Evolutionary conservation across 306 rosid species (phyloP), one percentile per base, ranked within the genome.

Genomic region (Senna tora): DNA sequence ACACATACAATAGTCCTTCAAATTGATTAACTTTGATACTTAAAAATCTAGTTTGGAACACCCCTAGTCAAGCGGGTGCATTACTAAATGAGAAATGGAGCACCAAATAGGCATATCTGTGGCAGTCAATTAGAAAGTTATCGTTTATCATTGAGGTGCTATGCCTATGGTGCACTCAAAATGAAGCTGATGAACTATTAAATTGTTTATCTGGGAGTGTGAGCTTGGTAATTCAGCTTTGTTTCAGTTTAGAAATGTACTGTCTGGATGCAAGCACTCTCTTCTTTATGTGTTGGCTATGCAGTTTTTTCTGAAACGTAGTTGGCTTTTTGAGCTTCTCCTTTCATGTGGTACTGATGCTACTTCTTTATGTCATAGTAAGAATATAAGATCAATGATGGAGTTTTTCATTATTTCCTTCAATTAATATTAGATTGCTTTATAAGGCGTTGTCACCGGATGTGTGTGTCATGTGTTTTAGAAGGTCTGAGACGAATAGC

Each of bases 181-280:
- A 49, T 47, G 21, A 32, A 65, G 51, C 77, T 64, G 56, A 33
- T 70, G 47, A 70, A 39, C 43, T 59, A 45, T 67, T 39, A 33
- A 17, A 61, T 61, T 46, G 30, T 41, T 52, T 54, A 69, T 38
- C 28, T 41, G 50, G 47, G n/a, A 16, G 58, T 62, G 47, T 51
- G 38, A 21, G 9, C 49, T 52, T 28, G 64, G 12, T 57, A n/a
- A 25, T 38, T 25, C 30, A 50, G 32, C 55, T 58, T 49, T 25
- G 14, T 58, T 69, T 43, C 19, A 9, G 41, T 28, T 53, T 21
- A 20, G 38, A 14, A 20, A 14, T 32, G 8, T 42, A 30, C 43
- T 51, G 39, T 60, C 38, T 42, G 36, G 11, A 14, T n/a, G 38
- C 57, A 32, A 14, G 13, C 5, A 17, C 77, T 17, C 63, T 22